A percentile compares a stretch with the other conserved stretches of the same genome.
These are phyloP conservation scores for Globisporangium uncinulatum DNA, from an alignment of 352 stramenopile genomes.

Conservation along the genomic window DNA sequence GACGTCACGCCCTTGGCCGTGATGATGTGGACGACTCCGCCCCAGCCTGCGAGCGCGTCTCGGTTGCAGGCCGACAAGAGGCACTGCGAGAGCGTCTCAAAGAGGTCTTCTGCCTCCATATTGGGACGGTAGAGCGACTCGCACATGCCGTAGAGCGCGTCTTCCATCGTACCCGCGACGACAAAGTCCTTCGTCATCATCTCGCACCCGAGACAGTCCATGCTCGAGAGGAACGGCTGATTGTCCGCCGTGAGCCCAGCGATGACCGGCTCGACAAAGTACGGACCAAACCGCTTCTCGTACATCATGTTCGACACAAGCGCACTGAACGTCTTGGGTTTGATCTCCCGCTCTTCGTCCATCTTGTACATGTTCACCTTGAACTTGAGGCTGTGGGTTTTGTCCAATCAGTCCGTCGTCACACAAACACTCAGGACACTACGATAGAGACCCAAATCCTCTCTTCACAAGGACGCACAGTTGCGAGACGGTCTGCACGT, in stretches of 20 bases:
- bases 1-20: constrained; percentile 79
- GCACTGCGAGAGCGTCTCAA: constrained; percentile 98
- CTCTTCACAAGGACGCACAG: constrained; percentile 26
- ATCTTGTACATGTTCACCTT: constrained; percentile 98
- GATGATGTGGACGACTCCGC: constrained; percentile 98
- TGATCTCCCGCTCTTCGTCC: constrained; percentile 97
- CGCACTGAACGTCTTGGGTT: constrained; percentile 95
- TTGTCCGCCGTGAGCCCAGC: constrained; percentile 94
- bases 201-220: constrained; percentile 97
- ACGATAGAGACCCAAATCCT: too few relatives aligned
- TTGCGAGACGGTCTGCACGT: constrained; percentile 97
- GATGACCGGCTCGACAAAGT: constrained; percentile 98
- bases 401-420: not conserved
- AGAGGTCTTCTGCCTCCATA: constrained; percentile 94
- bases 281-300: constrained; percentile 98
- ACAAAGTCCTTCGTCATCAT: constrained; percentile 98
- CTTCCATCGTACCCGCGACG: constrained; percentile 95
- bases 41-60: constrained; percentile 98
- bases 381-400: constrained; percentile 70
- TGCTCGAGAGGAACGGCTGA: constrained; percentile 96
- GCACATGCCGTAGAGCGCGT: constrained; percentile 98
- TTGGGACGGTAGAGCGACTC: constrained; percentile 97
- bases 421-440: too few relatives aligned
- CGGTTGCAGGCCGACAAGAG: constrained; percentile 97
- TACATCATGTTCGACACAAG: constrained; percentile 97